Evolutionary conservation across 768 basidiomycete species (phyloP).

Genomic region (Coprinopsis strossmayeri): DNA sequence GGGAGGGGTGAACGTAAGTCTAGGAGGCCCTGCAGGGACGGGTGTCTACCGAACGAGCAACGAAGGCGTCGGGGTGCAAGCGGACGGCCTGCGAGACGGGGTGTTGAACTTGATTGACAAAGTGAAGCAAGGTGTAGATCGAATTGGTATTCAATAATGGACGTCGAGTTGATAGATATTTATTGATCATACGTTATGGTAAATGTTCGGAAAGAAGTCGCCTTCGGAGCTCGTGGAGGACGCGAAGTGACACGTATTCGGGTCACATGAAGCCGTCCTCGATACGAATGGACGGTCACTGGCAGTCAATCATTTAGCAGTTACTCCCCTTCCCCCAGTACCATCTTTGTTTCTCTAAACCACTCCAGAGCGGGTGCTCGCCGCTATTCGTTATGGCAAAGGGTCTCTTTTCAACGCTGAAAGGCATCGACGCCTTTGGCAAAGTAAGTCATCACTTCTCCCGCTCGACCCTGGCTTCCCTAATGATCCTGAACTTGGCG

Average conservation of each 20-base stretch:
- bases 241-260: constrained; percentile 29
- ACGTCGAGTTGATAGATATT: too few species aligned
- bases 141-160: constrained; percentile 39
- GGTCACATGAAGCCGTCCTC: too few species aligned
- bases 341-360: constrained; percentile 18
- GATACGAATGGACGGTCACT: too few species aligned
- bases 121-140: constrained; percentile 81
- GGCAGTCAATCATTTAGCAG: neutral
- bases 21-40: constrained; percentile 81
- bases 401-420: constrained; percentile 69
- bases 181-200: too few species aligned
- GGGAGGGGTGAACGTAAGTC: constrained; percentile 85
- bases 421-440: constrained; percentile 97
- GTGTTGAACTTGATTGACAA: constrained; percentile 83
- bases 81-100: constrained; percentile 87
- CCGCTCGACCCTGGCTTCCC: constrained; percentile 13
- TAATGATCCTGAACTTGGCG: constrained; percentile 8
- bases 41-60: constrained; percentile 82
- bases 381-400: constrained; percentile 59
- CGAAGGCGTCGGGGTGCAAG: constrained; percentile 67
- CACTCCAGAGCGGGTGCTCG: constrained; percentile 25
- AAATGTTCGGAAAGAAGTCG: constrained; percentile 21
- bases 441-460: constrained; percentile 53
- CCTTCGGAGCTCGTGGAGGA: constrained; percentile 20
- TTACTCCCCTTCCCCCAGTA: constrained; percentile 14